Conservation (phyloP, 371 early-diverging fungal species). For the Rhizopus sp. region DNA sequence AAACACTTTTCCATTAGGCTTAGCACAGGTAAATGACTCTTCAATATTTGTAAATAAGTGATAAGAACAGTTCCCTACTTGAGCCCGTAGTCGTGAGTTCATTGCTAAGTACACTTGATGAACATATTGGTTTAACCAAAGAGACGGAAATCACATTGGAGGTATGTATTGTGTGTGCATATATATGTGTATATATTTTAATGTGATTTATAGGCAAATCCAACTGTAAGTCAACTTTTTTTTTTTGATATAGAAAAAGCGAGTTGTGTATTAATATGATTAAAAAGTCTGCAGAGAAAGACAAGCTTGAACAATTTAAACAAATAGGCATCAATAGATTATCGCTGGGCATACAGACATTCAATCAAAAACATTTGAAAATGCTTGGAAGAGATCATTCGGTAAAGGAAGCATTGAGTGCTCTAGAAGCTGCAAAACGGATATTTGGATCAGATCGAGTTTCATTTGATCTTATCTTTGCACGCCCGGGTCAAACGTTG, state of each 20-base stretch:
- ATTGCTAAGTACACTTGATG: slow-evolving; percentile 40
- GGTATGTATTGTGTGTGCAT: slow-evolving; percentile 17
- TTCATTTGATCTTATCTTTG: slow-evolving; percentile 89
- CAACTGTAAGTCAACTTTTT: slow-evolving; percentile 54
- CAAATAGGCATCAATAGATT: slow-evolving; percentile 77
- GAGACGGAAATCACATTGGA: slow-evolving; percentile 67
- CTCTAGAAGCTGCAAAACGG: slow-evolving; percentile 53
- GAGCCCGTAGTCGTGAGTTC: slow-evolving; percentile 21
- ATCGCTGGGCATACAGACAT: slow-evolving; percentile 83
- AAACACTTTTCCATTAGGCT: slow-evolving; percentile 11
- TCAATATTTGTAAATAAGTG: background rate
- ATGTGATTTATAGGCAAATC: slow-evolving; percentile 52
- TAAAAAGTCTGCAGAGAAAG: slow-evolving; percentile 50
- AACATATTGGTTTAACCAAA: slow-evolving; percentile 30
- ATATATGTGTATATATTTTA: background rate
- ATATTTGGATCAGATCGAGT: slow-evolving; percentile 65
- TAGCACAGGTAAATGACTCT: slow-evolving; percentile 14
- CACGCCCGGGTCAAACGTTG: slow-evolving; percentile 70
- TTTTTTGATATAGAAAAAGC: background rate
- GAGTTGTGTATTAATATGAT: background rate
- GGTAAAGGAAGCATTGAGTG: slow-evolving; percentile 56
- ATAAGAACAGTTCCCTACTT: slow-evolving; percentile 1
- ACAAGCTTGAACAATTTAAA: slow-evolving; percentile 46
- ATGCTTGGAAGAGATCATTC: slow-evolving; percentile 69
- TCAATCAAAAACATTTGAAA: slow-evolving; percentile 55